These are phyloP conservation scores for Chalciporus sphaerocephalus DNA, from an alignment of 768 basidiomycete genomes.

Conservation along the genomic window DNA sequence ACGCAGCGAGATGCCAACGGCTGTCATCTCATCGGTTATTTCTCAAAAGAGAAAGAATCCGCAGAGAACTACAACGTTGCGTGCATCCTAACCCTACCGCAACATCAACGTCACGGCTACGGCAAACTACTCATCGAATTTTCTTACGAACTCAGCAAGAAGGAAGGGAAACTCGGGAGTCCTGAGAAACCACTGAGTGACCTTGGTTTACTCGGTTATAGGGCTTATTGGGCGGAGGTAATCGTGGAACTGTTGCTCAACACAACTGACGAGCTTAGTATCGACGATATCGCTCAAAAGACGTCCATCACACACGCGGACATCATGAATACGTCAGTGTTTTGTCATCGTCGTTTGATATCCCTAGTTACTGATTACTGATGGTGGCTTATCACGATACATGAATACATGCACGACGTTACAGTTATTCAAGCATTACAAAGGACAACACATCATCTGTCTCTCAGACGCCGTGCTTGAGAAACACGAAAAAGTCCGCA, in stretches of 20 bases:
- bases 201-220: conserved; percentile 86
- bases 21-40: conserved; percentile 95
- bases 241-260: conserved; percentile 86
- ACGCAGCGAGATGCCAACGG: conserved; percentile 82
- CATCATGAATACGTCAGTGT: conserved; percentile 94
- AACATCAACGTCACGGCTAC: conserved; percentile 95
- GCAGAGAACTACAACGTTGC: conserved; percentile 98
- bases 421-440: conserved; percentile 94
- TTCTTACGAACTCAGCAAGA: conserved; percentile 95
- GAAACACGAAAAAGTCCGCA: conserved; percentile 79
- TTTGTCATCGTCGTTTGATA: conserved; percentile 6
- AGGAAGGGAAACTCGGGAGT: conserved; percentile 91
- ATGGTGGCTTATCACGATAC: conserved; percentile 14
- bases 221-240: conserved; percentile 96
- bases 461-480: conserved; percentile 88
- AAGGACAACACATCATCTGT: conserved; percentile 90
- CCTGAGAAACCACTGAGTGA: conserved; percentile 98
- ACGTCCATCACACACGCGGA: conserved; percentile 94
- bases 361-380: conserved; percentile 7
- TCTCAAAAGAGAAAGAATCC: conserved; percentile 98
- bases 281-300: conserved; percentile 96
- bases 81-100: conserved; percentile 97
- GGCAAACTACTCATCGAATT: conserved; percentile 97
- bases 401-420: conserved; percentile 92
- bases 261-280: conserved; percentile 70